Conservation (phyloP, 1,284 basidiomycete genomes). For the Papiliotrema nemorosa region DNA sequence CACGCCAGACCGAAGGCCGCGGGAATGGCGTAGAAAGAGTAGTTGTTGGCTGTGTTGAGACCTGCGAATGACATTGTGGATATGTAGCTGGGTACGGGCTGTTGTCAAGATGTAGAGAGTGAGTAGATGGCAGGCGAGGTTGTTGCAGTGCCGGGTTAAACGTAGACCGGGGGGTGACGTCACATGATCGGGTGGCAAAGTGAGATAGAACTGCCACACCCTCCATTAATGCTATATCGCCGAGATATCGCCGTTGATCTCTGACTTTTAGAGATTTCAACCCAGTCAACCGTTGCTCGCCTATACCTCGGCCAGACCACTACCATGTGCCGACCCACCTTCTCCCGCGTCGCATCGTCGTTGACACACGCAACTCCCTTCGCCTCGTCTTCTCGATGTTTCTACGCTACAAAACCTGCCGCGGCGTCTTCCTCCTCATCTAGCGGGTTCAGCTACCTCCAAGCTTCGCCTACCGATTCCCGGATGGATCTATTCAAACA, state of each 20-base stretch:
- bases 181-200: too few species aligned
- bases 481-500: slow-evolving; percentile 66
- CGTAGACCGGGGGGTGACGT: neutral
- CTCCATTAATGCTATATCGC: too few species aligned
- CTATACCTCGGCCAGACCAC: too few species aligned
- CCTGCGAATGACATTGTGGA: slow-evolving; percentile 16
- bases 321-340: too few species aligned
- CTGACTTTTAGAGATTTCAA: too few species aligned
- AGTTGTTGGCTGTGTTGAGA: slow-evolving; percentile 18
- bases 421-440: neutral
- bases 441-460: neutral
- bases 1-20: slow-evolving; percentile 21
- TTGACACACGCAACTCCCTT: neutral
- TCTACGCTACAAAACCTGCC: too few species aligned
- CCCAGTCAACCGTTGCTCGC: too few species aligned
- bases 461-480: neutral
- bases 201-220: too few species aligned
- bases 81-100: neutral
- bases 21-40: slow-evolving; percentile 26
- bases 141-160: too few species aligned
- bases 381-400: neutral
- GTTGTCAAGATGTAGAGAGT: neutral
- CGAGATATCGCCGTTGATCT: too few species aligned
- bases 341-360: neutral
- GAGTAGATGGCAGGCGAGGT: neutral